Conservation (phyloP, 352 stramenopile species). For the Phytophthora rubi region DNA sequence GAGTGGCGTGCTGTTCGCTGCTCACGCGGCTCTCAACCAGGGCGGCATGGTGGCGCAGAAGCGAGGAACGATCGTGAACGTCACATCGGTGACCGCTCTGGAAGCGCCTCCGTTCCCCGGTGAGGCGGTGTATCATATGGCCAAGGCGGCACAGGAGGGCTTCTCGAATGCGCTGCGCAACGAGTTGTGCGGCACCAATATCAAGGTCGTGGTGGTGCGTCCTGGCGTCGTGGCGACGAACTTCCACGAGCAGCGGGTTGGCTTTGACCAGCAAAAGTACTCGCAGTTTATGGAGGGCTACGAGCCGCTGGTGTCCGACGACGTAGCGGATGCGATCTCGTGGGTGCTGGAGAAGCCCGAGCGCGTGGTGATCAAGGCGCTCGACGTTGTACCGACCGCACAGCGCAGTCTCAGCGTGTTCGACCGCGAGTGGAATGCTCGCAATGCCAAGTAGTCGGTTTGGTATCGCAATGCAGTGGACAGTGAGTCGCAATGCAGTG, state of each 20-base stretch:
- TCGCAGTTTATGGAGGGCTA: conserved; percentile 40
- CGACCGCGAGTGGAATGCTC: conserved; percentile 33
- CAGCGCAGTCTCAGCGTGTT: conserved; percentile 44
- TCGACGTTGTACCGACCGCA: conserved; percentile 34
- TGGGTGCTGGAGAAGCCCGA: conserved; percentile 40
- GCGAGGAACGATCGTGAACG: conserved; percentile 34
- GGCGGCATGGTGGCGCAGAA: conserved; percentile 30
- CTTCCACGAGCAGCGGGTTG: conserved; percentile 42
- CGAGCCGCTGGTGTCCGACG: conserved; percentile 34
- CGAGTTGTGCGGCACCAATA: conserved; percentile 37
- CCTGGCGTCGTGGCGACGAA: conserved; percentile 39
- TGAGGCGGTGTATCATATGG: conserved; percentile 38
- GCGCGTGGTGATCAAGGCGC: conserved; percentile 32
- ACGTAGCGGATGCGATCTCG: conserved; percentile 34
- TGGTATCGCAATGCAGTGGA: neutral
- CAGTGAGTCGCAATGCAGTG: neutral
- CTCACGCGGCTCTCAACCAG: conserved; percentile 34
- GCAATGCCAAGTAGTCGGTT: conserved; percentile 21
- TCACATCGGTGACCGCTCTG: conserved; percentile 36
- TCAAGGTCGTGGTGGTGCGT: conserved; percentile 40
- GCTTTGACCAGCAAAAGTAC: conserved; percentile 31
- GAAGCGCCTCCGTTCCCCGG: conserved; percentile 36
- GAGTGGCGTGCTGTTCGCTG: conserved; percentile 30
- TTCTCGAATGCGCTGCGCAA: conserved; percentile 41
- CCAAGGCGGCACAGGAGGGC: conserved; percentile 34